phyloP scores from a whole-genome alignment of 2,329 filamentous ascomycete genomes.

The Epichloe gansuensis region DNA sequence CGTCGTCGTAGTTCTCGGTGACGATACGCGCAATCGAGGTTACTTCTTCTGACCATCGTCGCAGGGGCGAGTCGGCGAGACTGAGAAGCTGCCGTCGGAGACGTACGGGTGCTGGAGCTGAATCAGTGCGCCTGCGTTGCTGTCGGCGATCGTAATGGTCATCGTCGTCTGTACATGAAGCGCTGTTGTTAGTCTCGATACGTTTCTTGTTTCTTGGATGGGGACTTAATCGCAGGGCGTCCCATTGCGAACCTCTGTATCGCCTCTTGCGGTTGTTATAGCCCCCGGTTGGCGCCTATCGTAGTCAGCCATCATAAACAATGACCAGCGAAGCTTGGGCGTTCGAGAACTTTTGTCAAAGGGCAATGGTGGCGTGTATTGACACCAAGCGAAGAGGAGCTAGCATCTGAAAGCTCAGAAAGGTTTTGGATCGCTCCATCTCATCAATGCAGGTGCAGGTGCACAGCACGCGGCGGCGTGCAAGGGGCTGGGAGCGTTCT shows the following conservation, averaged over 20 bases:
- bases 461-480: background rate
- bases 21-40: conserved; percentile 63
- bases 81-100: conserved; percentile 68
- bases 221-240: too few species aligned
- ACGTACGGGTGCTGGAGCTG: conserved; percentile 53
- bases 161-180: conserved; percentile 43
- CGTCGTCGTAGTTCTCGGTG: conserved; percentile 75
- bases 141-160: conserved; percentile 65
- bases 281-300: conserved; percentile 41
- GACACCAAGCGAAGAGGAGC: background rate
- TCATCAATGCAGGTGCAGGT: background rate
- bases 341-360: background rate
- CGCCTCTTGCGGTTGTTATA: conserved; percentile 62
- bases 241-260: conserved; percentile 53
- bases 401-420: background rate
- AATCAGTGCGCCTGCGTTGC: conserved; percentile 62
- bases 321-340: background rate
- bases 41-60: conserved; percentile 69
- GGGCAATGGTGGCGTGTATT: background rate
- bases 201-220: background rate
- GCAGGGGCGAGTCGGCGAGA: conserved; percentile 71
- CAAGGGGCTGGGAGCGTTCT: background rate
- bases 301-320: conserved; percentile 38
- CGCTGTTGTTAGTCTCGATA: conserved; percentile 1
- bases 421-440: background rate